Conservation (phyloP, 768 basidiomycete genomes). For the Psilocybe tampanensis region DNA sequence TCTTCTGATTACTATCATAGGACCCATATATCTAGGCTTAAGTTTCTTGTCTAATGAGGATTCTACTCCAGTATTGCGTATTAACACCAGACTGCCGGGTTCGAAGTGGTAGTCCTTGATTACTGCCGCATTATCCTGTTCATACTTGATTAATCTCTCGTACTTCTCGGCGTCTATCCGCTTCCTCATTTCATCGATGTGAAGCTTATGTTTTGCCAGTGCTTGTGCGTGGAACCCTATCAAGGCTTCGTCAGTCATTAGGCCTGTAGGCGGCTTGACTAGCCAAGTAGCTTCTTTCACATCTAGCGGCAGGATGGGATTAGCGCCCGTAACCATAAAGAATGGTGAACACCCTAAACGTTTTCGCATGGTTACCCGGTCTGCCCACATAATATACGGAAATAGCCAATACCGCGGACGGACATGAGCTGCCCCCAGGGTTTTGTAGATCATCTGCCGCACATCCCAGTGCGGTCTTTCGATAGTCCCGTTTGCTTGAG, state of each 20-base stretch:
- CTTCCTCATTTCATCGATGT: constrained; percentile 18
- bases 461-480: constrained; percentile 24
- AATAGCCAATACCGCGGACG: constrained; percentile 20
- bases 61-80: constrained; percentile 33
- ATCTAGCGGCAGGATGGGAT: constrained; percentile 29
- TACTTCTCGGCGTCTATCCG: constrained; percentile 4
- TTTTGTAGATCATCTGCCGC: constrained; percentile 15
- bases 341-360: constrained; percentile 28
- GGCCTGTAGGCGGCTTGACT: constrained; percentile 13
- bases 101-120: constrained; percentile 24
- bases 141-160: background rate
- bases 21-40: constrained; percentile 36
- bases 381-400: constrained; percentile 33
- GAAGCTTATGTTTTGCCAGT: constrained; percentile 19
- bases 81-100: constrained; percentile 34
- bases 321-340: constrained; percentile 27
- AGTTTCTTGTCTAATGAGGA: constrained; percentile 26
- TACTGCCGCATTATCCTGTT: constrained; percentile 1
- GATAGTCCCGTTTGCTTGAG: constrained; percentile 21
- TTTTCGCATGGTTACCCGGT: constrained; percentile 23
- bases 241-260: constrained; percentile 17
- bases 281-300: constrained; percentile 27
- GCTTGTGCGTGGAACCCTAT: constrained; percentile 19
- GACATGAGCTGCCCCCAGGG: background rate
- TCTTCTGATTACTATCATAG: constrained; percentile 30